Evolutionary conservation across 2,329 filamentous ascomycete species (phyloP).

Genomic region (Conoideocrella luteorostrata): DNA sequence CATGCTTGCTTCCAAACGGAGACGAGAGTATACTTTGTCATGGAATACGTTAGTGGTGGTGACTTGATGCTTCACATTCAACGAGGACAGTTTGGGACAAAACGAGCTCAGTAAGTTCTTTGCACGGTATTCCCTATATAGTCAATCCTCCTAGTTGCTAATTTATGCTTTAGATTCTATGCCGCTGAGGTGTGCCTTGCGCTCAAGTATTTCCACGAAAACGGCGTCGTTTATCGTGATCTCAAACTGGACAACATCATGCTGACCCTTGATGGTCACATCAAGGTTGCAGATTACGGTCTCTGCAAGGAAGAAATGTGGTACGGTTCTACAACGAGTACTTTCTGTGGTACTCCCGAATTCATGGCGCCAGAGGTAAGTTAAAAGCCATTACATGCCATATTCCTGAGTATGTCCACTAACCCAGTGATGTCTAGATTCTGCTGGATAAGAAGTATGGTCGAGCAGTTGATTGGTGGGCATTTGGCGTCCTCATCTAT

Average conservation of each 20-base stretch:
- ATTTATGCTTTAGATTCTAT: slow-evolving; percentile 64
- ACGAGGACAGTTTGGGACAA: slow-evolving; percentile 89
- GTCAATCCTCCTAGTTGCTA: too few relatives aligned
- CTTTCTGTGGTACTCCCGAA: slow-evolving; percentile 98
- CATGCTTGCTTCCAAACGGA: slow-evolving; percentile 99
- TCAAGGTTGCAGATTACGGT: slow-evolving; percentile 98
- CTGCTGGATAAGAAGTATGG: slow-evolving; percentile 97
- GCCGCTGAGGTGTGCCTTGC: slow-evolving; percentile 95
- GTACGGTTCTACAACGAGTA: slow-evolving; percentile 94
- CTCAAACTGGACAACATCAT: slow-evolving; percentile 91
- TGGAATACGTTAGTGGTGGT: slow-evolving; percentile 98
- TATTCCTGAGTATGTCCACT: too few relatives aligned
- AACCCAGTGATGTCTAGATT: too few relatives aligned
- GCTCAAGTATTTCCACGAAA: slow-evolving; percentile 98
- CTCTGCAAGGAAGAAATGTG: slow-evolving; percentile 99
- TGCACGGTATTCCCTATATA: neutral
- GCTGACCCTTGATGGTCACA: slow-evolving; percentile 88
- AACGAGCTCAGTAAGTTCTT: slow-evolving; percentile 80
- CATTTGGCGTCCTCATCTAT: slow-evolving; percentile 97
- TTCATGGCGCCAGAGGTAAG: slow-evolving; percentile 97
- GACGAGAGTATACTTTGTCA: slow-evolving; percentile 96
- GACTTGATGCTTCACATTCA: slow-evolving; percentile 99
- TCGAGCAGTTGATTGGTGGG: slow-evolving; percentile 98
- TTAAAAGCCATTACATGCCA: too few relatives aligned
- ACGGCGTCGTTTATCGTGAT: slow-evolving; percentile 97